A percentile compares a stretch with the other conserved stretches of the same genome.
These are phyloP conservation scores for Metschnikowia gelsemii DNA, from an alignment of 805 yeast genomes.

Conservation along the genomic window DNA sequence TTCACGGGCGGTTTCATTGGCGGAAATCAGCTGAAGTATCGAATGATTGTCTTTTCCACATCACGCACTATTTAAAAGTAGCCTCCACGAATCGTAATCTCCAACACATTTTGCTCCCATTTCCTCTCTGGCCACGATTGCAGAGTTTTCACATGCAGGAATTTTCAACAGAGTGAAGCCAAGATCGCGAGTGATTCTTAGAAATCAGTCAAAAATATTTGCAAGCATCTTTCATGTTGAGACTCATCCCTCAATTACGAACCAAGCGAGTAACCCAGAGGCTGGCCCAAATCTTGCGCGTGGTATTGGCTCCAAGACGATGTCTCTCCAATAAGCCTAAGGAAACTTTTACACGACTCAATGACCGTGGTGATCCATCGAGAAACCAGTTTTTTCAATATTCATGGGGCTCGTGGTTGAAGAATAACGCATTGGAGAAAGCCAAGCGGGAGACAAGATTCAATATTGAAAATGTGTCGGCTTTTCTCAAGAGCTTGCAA, in stretches of 20 bases:
- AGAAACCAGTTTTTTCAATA: constrained; percentile 78
- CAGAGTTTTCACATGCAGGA: too few relatives aligned
- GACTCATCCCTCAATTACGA: constrained; percentile 3
- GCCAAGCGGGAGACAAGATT: constrained; percentile 76
- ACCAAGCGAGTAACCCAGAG: constrained; percentile 1
- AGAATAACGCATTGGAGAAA: constrained; percentile 72
- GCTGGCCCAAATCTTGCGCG: too few relatives aligned
- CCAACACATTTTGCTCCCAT: too few relatives aligned
- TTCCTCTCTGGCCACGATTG: too few relatives aligned
- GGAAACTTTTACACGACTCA: constrained; percentile 52
- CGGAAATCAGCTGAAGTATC: too few relatives aligned
- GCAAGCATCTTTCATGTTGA: constrained; percentile 1
- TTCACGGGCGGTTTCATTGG: too few relatives aligned
- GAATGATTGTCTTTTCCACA: too few relatives aligned
- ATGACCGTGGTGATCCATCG: constrained; percentile 63
- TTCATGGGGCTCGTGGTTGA: constrained; percentile 95
- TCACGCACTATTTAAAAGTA: too few relatives aligned
- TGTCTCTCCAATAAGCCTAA: constrained; percentile 25
- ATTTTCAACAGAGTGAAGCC: too few relatives aligned
- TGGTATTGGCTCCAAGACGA: neutral
- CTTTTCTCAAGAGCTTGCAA: constrained; percentile 48
- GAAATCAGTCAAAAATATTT: too few relatives aligned
- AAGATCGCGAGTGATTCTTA: too few relatives aligned
- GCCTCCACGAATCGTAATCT: too few relatives aligned
- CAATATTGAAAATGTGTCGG: constrained; percentile 72